Evolutionary conservation across 148 eudicot genomes (phyloP).

Genomic region (Rhododendron ovatum): DNA sequence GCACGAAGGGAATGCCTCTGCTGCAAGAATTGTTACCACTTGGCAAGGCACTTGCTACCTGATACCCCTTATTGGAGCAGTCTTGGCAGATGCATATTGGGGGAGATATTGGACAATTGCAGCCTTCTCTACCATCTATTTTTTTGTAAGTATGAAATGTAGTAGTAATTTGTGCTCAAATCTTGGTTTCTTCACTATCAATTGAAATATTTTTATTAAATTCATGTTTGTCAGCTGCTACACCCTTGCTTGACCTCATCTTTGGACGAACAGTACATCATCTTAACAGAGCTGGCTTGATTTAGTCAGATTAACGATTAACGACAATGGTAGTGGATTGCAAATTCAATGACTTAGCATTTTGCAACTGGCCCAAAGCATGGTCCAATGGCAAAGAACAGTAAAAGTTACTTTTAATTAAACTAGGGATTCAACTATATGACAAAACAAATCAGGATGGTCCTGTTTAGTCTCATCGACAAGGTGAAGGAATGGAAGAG

Average conservation of each 20-base stretch:
- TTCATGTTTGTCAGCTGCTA: neutral
- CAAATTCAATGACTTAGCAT: neutral
- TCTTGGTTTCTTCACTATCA: neutral
- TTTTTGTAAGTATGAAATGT: slow-evolving; percentile 38
- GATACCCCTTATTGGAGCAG: slow-evolving; percentile 70
- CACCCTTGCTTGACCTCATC: neutral
- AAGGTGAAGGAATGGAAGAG: neutral
- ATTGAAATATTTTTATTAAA: neutral
- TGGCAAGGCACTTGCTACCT: slow-evolving; percentile 84
- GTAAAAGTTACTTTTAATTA: neutral
- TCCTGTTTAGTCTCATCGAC: neutral
- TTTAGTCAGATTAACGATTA: neutral
- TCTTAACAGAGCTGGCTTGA: neutral
- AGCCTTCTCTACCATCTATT: slow-evolving; percentile 57
- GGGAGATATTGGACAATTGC: slow-evolving; percentile 91
- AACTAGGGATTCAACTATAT: neutral
- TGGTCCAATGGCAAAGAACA: neutral
- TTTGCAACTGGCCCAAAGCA: neutral
- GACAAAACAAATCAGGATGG: neutral
- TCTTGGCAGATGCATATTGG: slow-evolving; percentile 74
- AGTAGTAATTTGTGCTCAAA: neutral
- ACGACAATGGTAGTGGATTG: neutral
- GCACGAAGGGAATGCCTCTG: slow-evolving; percentile 68
- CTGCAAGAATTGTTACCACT: slow-evolving; percentile 65
- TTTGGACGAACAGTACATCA: neutral